phyloP scores from a whole-genome alignment of 805 yeast genomes.

The Ogataea minuta region DNA sequence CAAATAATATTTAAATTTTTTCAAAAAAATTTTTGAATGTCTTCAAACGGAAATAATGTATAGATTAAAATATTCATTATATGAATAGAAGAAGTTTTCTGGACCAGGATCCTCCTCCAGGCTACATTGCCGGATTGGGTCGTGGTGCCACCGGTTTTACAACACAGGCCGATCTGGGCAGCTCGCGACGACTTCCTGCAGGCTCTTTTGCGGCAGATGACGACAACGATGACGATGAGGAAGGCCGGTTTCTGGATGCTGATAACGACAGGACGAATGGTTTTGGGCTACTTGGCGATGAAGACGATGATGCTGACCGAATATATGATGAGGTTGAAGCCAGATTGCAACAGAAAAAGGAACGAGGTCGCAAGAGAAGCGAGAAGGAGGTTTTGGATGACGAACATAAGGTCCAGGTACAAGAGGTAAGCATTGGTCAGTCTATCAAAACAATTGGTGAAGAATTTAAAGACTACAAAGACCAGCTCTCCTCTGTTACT shows the following conservation, averaged over 20 bases:
- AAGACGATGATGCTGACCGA: constrained; percentile 75
- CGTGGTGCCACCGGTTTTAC: constrained; percentile 95
- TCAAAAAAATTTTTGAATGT: constrained; percentile 12
- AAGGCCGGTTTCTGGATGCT: constrained; percentile 28
- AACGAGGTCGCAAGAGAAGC: constrained; percentile 68
- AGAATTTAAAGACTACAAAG: constrained; percentile 70
- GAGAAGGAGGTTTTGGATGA: constrained; percentile 37
- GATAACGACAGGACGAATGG: constrained; percentile 23
- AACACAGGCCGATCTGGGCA: constrained; percentile 74
- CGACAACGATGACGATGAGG: constrained; percentile 34
- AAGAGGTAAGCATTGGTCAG: constrained; percentile 23
- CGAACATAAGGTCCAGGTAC: constrained; percentile 12
- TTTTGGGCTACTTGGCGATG: constrained; percentile 42
- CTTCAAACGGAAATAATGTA: constrained; percentile 9
- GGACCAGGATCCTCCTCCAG: constrained; percentile 83
- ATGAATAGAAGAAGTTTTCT: constrained; percentile 65
- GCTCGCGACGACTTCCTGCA: constrained; percentile 37
- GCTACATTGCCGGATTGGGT: constrained; percentile 89
- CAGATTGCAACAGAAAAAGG: constrained; percentile 40
- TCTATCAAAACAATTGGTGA: constrained; percentile 38
- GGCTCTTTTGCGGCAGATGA: constrained; percentile 24
- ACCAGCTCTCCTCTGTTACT: constrained; percentile 55
- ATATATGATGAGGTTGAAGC: constrained; percentile 65
- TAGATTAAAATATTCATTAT: constrained; percentile 3
- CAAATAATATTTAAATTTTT: constrained; percentile 1